Base-by-base conservation (phyloP, 225 moss, liverwort and hornwort genomes). In the Climacium dendroides region DNA sequence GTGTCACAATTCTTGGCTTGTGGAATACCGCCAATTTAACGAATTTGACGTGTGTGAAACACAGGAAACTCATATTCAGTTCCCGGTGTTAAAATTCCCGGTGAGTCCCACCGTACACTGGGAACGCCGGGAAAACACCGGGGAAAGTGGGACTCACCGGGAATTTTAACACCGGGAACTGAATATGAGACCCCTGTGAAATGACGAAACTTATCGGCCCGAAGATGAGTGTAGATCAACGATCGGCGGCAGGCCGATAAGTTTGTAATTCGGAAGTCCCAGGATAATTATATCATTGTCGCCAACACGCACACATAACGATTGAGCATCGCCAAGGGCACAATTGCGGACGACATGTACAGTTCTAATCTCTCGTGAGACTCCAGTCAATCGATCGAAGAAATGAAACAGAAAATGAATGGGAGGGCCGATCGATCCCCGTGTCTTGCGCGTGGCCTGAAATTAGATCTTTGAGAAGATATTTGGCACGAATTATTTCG, bases 161-260 rank as follows among this genome's bases (percentile, higher is more conserved):
- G n/a, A n/a, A n/a, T n/a, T n/a, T n/a, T n/a, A n/a, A n/a, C n/a
- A n/a, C n/a, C n/a, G n/a, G n/a, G n/a, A n/a, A n/a, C n/a, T n/a
- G n/a, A n/a, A n/a, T n/a, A n/a, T n/a, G n/a, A n/a, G n/a, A n/a
- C n/a, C n/a, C n/a, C n/a, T n/a, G 13, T 17, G 30, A 74, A 70
- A 74, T 74, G 45, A 74, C 29, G 30, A 48, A 74, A 53, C 6
- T 32, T 5, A 41, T 97, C 8, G 89, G 89, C 32, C 87, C 95
- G 18, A 90, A 93, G 41, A 93, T 94, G 7, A 83, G 78, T 24
- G 11, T 61, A 94, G 30, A 92, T 96, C 37, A 9, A 8, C 15
- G 15, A 89, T 97, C 24, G 95, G 96, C 48, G 94, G 91, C 43
- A 95, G 94, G 24, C 92, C 95, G 32, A 95, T 94, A 23, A 95